Base-by-base conservation (phyloP, 139 green algal species). In the Closterium sp. region DNA sequence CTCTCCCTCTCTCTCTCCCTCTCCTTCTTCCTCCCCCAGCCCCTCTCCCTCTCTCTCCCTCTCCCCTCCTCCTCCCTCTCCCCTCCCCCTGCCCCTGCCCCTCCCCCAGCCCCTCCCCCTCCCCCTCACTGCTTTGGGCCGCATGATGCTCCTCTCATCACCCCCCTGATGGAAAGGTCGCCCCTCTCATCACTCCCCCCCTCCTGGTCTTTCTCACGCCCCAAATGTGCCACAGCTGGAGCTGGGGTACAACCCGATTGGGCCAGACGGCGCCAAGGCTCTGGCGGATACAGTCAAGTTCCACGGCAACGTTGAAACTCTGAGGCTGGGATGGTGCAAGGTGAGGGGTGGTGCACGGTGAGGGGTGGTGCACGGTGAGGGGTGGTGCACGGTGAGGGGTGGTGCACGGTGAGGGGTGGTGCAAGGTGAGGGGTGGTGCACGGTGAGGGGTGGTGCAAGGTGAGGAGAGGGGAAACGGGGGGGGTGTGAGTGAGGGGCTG, bases 271-370 rank as follows among this genome's bases (percentile, higher is more conserved):
- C 4, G 96, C 97, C 1, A 93, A 96, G 84, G 96, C 95, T 0
- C 88, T 99, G 28, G 96, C 96, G 1, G 97, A 99, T 84, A 95
- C 98, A 35, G 93, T 99, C 25, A 97, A 98, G 95, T 98, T 97
- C 95, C 97, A 98, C 95, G 94, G 91, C 36, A 96, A 96, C 3
- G 87, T 99, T 23, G 92, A 95, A 36, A 93, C 88, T 8, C 87
- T 96, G 6, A 97, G 97, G 92, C 90, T 99, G 43, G 97, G 98
- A 8, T 99, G 98, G 98, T 99, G 98, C 96, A 99, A 99, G 95
- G 84, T 99, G n/a, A 85, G 81, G 30, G n/a, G n/a, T n/a, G n/a
- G n/a, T n/a, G n/a, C n/a, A n/a, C n/a, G n/a, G 4, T 66, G 43
- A 66, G 43, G 43, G 43, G 21, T 66, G 43, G 43, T 25, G 43